Evolutionary conservation across 148 eudicot species (phyloP), one percentile per base, ranked within the genome.

Genomic region (Persicaria tinctoria): DNA sequence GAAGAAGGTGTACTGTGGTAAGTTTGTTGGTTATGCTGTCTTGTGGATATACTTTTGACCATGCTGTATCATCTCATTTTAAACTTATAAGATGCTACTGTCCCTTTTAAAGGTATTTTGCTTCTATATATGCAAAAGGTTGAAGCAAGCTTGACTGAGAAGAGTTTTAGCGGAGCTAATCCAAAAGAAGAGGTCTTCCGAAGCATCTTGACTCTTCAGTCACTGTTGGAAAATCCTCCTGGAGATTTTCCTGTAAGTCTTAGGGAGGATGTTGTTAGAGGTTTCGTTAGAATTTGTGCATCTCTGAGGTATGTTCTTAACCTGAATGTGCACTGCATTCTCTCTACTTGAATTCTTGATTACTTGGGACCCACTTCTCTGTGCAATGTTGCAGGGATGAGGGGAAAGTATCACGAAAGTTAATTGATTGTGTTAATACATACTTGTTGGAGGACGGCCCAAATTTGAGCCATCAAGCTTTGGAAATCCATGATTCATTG

Each of bases 181-280:
- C 82, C 86, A 56, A 85, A 86, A 81, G 98, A 93, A 74, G 97
- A 91, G 71, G 82, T 85, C 47, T 89, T 91, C 73, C 91, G 97
- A 46, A 84, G 78, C 76, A 83, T 89, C 63, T 78, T 83, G 81
- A 87, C 91, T 44, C 89, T 95, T 51, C 97, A 92, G 78, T 87
- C 90, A 63, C 89, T 95, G 77, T 87, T 95, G 75, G 94, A 87
- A 82, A 95, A 90, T 78, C 97, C 99, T 68, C 99, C 99, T 27
- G 99, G 96, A 72, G 99, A 92, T 84, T 90, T 90, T 81, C 89
- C 94, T 41, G 87, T 79, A 74, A 82, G 73, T 82, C 85, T 95
- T 38, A 89, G 96, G 49, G 86, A 85, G 72, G 93, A 84, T 66
- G 79, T 95, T 73, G 86, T 88, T 51, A 82, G 78, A 68, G 89